Percentiles rank a stretch among this genome's conserved stretches.
Conservation (phyloP, 192 early-diverging fungal genomes). For the Backusella macrospora region DNA sequence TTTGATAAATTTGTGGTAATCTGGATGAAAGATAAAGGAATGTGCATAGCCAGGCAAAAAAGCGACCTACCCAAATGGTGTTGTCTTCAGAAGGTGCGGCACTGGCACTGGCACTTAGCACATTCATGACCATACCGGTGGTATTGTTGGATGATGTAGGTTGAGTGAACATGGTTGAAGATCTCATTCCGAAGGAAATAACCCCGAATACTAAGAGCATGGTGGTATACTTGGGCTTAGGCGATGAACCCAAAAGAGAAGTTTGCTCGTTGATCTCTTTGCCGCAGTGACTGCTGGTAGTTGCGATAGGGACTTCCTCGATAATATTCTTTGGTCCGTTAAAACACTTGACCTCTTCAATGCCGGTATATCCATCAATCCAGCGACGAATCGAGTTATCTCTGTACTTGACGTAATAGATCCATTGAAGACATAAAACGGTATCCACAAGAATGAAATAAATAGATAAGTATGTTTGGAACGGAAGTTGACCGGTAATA, state of each 20-base stretch:
- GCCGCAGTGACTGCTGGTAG: neutral
- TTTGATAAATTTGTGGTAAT: slow-evolving; percentile 77
- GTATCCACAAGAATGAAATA: slow-evolving; percentile 39
- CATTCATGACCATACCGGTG: neutral
- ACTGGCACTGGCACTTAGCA: neutral
- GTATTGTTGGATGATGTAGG: neutral
- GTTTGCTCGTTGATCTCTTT: slow-evolving; percentile 15
- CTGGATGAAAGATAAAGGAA: slow-evolving; percentile 69
- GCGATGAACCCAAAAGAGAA: neutral
- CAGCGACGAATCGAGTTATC: slow-evolving; percentile 24
- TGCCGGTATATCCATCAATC: slow-evolving; percentile 6
- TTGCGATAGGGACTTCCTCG: slow-evolving; percentile 1
- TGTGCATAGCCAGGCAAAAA: slow-evolving; percentile 70
- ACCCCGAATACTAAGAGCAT: slow-evolving; percentile 18
- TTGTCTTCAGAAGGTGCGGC: neutral
- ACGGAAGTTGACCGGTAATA: slow-evolving; percentile 67
- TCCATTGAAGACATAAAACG: slow-evolving; percentile 32
- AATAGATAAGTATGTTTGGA: slow-evolving; percentile 52
- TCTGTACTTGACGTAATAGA: slow-evolving; percentile 34
- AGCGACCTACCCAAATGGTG: slow-evolving; percentile 47
- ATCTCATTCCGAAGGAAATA: slow-evolving; percentile 8
- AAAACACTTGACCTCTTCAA: neutral
- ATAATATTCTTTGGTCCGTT: neutral
- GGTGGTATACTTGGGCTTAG: neutral
- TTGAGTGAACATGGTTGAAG: neutral